Evolutionary conservation across 1,284 basidiomycete genomes (phyloP), one percentile per base, ranked within the genome.

Genomic region (Ceratobasidium sp.): DNA sequence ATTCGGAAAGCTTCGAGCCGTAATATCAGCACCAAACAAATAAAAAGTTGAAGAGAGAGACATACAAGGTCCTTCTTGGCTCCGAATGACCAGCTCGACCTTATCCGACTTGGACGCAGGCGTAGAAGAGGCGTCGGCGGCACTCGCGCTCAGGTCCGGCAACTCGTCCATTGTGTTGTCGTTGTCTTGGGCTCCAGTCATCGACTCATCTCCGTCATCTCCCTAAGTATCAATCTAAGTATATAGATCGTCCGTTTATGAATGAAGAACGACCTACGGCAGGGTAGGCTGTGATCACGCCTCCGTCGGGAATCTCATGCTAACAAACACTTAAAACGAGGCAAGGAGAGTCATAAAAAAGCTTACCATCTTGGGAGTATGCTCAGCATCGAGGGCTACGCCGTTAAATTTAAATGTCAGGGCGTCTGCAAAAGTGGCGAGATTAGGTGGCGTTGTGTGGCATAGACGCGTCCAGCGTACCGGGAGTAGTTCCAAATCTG

Each of bases 1-100:
- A 76, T 39, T 20, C 66, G 60, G 63, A 76, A 76, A 18, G 72
- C 72, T 76, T 20, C 26, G 18, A 20, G 42, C 3, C 33, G 0
- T 15, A 40, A 23, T n/a, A 61, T 56, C 1, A 51, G 20, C 13
- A n/a, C 15, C 12, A n/a, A 39, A 26, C 23, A 20, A 26, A 39
- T 23, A 10, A n/a, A 5, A 4, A 3, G 20, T 55, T 26, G 42
- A 3, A n/a, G n/a, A 6, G 49, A 55, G 12, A 42, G 12, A 76
- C 72, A n/a, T 33, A 76, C 72, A 76, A n/a, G 72, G 72, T 15
- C 72, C 72, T 33, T 76, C 72, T 44, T 76, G 72, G 49, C 72
- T 76, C 20, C 72, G 60, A 49, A 76, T 66, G 10, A 55, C 39
- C 23, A 76, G 20, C 15, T 60, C 55, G 26, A 76, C 39, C 23